Evolutionary conservation across 78 protist species (phyloP), one percentile per base, ranked within the genome.

Genomic region (Paratrimastix pyriformis): DNA sequence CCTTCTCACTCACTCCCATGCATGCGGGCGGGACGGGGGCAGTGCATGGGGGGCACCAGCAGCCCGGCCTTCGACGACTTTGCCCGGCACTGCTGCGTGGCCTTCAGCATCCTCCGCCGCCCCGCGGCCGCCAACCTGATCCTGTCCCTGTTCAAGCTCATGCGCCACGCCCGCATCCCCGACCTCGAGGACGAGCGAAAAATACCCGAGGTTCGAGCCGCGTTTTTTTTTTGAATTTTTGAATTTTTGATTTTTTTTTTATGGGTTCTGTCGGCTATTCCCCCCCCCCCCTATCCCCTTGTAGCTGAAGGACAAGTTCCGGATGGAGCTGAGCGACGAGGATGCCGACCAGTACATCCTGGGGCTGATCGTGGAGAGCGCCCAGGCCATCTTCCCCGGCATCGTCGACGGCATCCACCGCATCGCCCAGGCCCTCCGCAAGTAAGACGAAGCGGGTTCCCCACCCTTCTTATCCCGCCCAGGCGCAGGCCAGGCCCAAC

Each of bases 391-490:
- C 52, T 71, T 76, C 76, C 80, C 80, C 29, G 21, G 29, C 9
- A 71, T 76, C 30, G 78, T 72, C 39, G 80, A 76, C n/a, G 11
- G 9, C 9, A 33, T 76, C 52, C 80, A 76, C 48, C 18, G 24
- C n/a, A 26, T 76, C 15, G 80, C 74, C 21, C 74, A 70, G 60
- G 13, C 74, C 21, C 21, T 11, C 39, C 15, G 68, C 32, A 50
- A 50, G 32, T 50, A 15, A 50, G 15, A 50, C n/a, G n/a, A n/a
- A n/a, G n/a, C n/a, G n/a, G n/a, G n/a, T n/a, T n/a, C n/a, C n/a
- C n/a, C n/a, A n/a, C n/a, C n/a, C n/a, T n/a, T n/a, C n/a, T n/a
- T n/a, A n/a, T n/a, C n/a, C n/a, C n/a, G n/a, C n/a, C n/a, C n/a
- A n/a, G n/a, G n/a, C n/a, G n/a, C n/a, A n/a, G n/a, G n/a, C n/a